phyloP scores from a whole-genome alignment of 768 basidiomycete species.

The Pleurotus platypus region DNA sequence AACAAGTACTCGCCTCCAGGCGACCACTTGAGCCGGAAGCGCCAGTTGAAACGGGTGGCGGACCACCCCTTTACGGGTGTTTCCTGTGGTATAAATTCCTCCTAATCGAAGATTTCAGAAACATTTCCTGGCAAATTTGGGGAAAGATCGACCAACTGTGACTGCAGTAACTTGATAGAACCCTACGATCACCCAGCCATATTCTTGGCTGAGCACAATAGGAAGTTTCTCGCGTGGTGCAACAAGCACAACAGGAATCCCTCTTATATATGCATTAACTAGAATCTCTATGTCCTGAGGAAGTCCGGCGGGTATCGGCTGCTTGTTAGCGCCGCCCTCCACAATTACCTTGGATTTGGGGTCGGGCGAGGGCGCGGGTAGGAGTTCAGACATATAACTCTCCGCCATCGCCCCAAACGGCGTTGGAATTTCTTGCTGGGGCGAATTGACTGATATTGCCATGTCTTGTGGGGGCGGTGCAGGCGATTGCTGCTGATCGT shows the following conservation, averaged over 20 bases:
- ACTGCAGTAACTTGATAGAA: background rate
- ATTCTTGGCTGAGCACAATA: background rate
- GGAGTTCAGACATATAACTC: no score
- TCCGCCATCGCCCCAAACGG: no score
- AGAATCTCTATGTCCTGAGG: background rate
- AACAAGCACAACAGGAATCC: background rate
- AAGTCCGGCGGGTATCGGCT: background rate
- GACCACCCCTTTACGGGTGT: background rate
- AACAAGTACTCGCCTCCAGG: constrained; percentile 2
- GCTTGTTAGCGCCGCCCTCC: background rate
- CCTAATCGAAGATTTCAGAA: no score
- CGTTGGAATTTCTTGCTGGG: no score
- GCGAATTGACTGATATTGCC: no score
- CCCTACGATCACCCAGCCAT: background rate
- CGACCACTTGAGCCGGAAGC: constrained; percentile 3
- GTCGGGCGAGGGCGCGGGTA: no score
- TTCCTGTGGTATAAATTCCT: no score
- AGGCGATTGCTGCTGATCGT: no score
- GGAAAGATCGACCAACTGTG: background rate
- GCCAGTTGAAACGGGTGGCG: background rate
- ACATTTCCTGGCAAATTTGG: no score
- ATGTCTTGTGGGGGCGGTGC: no score
- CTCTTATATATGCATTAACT: background rate
- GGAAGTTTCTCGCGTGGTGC: background rate
- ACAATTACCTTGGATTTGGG: no score